These are phyloP conservation scores for Porodaedalea pini DNA, from an alignment of 1,284 basidiomycete species.

Conservation along the genomic window DNA sequence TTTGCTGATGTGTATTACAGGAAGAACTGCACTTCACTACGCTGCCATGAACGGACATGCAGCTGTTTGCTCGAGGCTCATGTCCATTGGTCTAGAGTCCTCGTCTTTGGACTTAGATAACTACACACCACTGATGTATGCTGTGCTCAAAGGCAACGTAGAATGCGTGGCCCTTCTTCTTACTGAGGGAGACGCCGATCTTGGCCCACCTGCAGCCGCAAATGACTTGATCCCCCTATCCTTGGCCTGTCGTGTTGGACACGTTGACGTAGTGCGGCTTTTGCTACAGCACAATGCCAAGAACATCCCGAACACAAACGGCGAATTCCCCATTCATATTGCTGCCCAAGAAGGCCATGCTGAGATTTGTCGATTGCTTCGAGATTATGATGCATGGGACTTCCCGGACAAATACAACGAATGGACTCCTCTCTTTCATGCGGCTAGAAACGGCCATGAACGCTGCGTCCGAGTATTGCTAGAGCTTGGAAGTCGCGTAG, in stretches of 20 bases:
- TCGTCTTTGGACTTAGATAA: conserved; percentile 87
- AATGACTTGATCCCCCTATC: conserved; percentile 86
- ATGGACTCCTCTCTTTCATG: conserved; percentile 98
- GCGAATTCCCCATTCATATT: conserved; percentile 96
- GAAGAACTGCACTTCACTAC: conserved; percentile 89
- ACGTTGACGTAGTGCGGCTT: conserved; percentile 78
- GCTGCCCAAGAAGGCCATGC: conserved; percentile 94
- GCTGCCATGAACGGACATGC: conserved; percentile 92
- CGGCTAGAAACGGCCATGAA: conserved; percentile 83
- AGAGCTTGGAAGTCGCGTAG: conserved; percentile 73
- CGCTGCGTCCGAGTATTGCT: conserved; percentile 78
- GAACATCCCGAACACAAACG: conserved; percentile 86
- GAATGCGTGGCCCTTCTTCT: conserved; percentile 80
- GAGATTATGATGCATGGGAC: conserved; percentile 79
- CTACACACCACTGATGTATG: conserved; percentile 90
- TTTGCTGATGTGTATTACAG: conserved; percentile 4
- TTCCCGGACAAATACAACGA: conserved; percentile 94
- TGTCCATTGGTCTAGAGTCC: conserved; percentile 66
- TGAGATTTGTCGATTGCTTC: conserved; percentile 78
- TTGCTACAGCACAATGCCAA: conserved; percentile 77
- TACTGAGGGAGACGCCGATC: conserved; percentile 58
- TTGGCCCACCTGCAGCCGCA: conserved; percentile 51
- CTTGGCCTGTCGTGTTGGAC: conserved; percentile 87
- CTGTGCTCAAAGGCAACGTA: conserved; percentile 82
- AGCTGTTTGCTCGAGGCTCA: conserved; percentile 71